Conservation (phyloP, 2,329 filamentous ascomycete genomes). For the Trichoderma aggressivum region DNA sequence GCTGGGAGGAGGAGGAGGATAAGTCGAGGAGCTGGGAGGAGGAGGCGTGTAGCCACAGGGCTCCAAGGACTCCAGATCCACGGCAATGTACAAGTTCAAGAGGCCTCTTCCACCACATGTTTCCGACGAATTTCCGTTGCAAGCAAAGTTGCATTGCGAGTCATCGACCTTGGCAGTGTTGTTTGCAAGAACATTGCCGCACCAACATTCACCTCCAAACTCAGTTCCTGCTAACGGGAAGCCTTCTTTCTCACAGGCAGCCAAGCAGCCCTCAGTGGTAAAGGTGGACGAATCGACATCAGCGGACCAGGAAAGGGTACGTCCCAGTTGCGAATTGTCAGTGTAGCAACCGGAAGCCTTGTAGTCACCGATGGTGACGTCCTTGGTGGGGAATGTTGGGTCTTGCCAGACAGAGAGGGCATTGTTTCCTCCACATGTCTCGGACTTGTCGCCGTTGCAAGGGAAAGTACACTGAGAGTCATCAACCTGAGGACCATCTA, state of each 20-base stretch:
- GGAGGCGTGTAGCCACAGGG: conserved; percentile 43
- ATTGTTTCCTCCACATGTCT: conserved; percentile 47
- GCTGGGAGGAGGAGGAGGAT: conserved; percentile 15
- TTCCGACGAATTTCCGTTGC: conserved; percentile 44
- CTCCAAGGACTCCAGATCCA: conserved; percentile 48
- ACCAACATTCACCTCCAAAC: conserved; percentile 45
- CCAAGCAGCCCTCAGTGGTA: conserved; percentile 43
- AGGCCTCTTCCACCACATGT: conserved; percentile 43
- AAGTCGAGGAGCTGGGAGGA: conserved; percentile 16
- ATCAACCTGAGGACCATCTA: conserved; percentile 50
- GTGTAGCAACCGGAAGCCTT: conserved; percentile 60
- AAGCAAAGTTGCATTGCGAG: conserved; percentile 48
- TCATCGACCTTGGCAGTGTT: conserved; percentile 36
- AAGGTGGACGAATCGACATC: conserved; percentile 35
- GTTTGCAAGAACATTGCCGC: conserved; percentile 52
- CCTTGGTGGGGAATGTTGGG: conserved; percentile 44
- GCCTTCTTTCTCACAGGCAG: conserved; percentile 41
- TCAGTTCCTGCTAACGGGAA: conserved; percentile 50
- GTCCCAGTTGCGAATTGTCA: conserved; percentile 41
- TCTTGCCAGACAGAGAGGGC: conserved; percentile 49
- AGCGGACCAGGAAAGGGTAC: conserved; percentile 45
- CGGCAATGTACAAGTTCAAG: conserved; percentile 46
- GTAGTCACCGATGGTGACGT: conserved; percentile 51
- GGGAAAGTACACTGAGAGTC: conserved; percentile 56
- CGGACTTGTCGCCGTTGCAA: conserved; percentile 45